A percentile compares a stretch with the other conserved stretches of the same genome.
phyloP scores from a whole-genome alignment of 2,329 filamentous ascomycete species.

The Diaporthe vaccinii region DNA sequence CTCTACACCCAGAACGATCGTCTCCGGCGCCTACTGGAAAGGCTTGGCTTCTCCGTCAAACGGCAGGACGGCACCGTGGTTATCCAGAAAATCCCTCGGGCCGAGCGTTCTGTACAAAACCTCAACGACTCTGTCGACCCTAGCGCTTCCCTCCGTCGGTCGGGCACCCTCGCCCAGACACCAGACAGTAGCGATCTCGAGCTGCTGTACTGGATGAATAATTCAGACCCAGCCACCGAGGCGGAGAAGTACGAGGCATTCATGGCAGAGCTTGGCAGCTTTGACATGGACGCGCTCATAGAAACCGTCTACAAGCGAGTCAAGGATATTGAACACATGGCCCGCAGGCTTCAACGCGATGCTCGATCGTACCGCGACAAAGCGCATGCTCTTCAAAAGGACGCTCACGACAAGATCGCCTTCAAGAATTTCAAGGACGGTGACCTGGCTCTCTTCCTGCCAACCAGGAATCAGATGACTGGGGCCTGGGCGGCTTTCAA shows the following conservation, averaged over 20 bases:
- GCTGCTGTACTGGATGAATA: slow-evolving; percentile 86
- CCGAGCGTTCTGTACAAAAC: slow-evolving; percentile 70
- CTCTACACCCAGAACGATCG: slow-evolving; percentile 88
- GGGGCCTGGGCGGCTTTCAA: slow-evolving; percentile 99
- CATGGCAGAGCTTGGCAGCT: slow-evolving; percentile 78
- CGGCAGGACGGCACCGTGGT: slow-evolving; percentile 80
- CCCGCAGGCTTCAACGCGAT: slow-evolving; percentile 93
- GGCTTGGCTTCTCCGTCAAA: slow-evolving; percentile 85
- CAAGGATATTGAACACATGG: slow-evolving; percentile 93
- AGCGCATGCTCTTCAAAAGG: slow-evolving; percentile 82
- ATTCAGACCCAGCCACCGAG: slow-evolving; percentile 75
- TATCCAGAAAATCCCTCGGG: slow-evolving; percentile 78
- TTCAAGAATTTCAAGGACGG: slow-evolving; percentile 97
- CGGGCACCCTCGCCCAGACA: slow-evolving; percentile 66
- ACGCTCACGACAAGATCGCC: slow-evolving; percentile 95
- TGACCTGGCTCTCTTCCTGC: slow-evolving; percentile 92
- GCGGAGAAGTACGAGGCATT: slow-evolving; percentile 81
- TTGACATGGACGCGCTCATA: slow-evolving; percentile 86
- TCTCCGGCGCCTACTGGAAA: slow-evolving; percentile 85
- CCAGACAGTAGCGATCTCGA: slow-evolving; percentile 77
- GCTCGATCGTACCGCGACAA: slow-evolving; percentile 89
- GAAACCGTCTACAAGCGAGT: slow-evolving; percentile 90
- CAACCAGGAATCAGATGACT: slow-evolving; percentile 93
- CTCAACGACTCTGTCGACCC: slow-evolving; percentile 70
- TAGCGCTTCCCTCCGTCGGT: slow-evolving; percentile 66